Evolutionary conservation across 2,329 filamentous ascomycete genomes (phyloP), one percentile per base, ranked within the genome.

Genomic region (Xylaria sp.): DNA sequence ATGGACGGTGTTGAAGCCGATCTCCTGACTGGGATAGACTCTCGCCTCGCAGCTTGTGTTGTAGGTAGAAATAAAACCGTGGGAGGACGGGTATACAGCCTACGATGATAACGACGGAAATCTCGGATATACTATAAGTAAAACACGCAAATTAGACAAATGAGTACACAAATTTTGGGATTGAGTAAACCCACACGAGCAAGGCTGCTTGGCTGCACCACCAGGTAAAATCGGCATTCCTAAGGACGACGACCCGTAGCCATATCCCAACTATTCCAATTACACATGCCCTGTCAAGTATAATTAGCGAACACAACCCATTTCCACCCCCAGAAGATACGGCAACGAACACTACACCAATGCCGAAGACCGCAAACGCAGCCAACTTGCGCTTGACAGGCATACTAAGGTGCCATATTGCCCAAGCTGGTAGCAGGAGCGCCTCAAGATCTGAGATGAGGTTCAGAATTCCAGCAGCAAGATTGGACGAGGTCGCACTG

Each of bases 351-450:
- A 51, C 11, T 31, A 9, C 10, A 51, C 48, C 26, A 17, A 51
- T 31, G 11, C 48, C n/a, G 48, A 51, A 51, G 6, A 51, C 26
- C 6, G 48, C 48, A 17, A 31, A 51, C 10, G 48, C 48, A 2
- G 48, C 11, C 15, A 51, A 20, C 48, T 51, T 51, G 23, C 48
- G 48, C 26, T 51, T 31, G 11, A 51, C 9, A 7, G 48, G 48
- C 48, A 51, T 51, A 31, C 15, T 31, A 10, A 51, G 48, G 17
- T 51, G 48, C 48, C 48, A 51, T 31, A 51, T 31, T 31, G 48
- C 48, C 48, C 48, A 51, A 6, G 48, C 26, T 1, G 48, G 48
- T 2, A 51, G 13, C 6, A 51, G 7, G 11, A 51, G 48, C 17
- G 48, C 48, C 48, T 28, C 48, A 6, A 51, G 23, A n/a, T 51